Evolutionary conservation across 148 eudicot genomes (phyloP).

Genomic region (Tetragonia tetragonoides): DNA sequence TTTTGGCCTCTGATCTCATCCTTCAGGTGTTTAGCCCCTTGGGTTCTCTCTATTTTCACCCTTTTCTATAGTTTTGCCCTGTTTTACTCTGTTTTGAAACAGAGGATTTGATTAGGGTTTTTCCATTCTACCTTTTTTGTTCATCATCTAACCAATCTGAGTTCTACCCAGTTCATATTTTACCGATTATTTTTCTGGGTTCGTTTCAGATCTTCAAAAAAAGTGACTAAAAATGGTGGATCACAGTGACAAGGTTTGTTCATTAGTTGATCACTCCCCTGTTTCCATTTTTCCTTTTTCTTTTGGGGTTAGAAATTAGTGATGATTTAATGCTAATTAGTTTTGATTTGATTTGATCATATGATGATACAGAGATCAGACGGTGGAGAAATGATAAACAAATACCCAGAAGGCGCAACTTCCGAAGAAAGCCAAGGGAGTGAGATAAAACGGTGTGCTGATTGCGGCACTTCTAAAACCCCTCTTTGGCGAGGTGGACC

Average conservation of each 20-base stretch:
- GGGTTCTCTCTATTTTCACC: background rate
- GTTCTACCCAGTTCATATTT: slow-evolving; percentile 14
- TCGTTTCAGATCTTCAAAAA: slow-evolving; percentile 23
- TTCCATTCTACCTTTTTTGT: background rate
- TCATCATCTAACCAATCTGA: slow-evolving; percentile 16
- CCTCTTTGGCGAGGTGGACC: slow-evolving; percentile 98
- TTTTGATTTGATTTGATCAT: slow-evolving; percentile 4
- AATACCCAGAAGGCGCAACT: slow-evolving; percentile 39
- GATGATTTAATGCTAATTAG: background rate
- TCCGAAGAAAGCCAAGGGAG: slow-evolving; percentile 41
- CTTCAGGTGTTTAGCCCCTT: background rate
- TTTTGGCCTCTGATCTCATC: slow-evolving; percentile 3
- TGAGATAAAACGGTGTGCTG: slow-evolving; percentile 62
- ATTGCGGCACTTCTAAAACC: slow-evolving; percentile 95
- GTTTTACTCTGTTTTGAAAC: background rate
- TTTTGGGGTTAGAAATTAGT: background rate
- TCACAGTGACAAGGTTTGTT: slow-evolving; percentile 66
- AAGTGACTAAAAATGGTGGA: slow-evolving; percentile 47
- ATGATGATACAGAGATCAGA: slow-evolving; percentile 49
- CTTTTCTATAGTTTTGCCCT: background rate
- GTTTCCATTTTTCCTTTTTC: slow-evolving; percentile 7
- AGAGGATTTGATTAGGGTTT: slow-evolving; percentile 4
- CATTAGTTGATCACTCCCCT: slow-evolving; percentile 56
- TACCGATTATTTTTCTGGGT: slow-evolving; percentile 34
- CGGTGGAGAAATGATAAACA: slow-evolving; percentile 46